phyloP scores from a whole-genome alignment of 768 basidiomycete genomes.

The Mycena chlorophos region DNA sequence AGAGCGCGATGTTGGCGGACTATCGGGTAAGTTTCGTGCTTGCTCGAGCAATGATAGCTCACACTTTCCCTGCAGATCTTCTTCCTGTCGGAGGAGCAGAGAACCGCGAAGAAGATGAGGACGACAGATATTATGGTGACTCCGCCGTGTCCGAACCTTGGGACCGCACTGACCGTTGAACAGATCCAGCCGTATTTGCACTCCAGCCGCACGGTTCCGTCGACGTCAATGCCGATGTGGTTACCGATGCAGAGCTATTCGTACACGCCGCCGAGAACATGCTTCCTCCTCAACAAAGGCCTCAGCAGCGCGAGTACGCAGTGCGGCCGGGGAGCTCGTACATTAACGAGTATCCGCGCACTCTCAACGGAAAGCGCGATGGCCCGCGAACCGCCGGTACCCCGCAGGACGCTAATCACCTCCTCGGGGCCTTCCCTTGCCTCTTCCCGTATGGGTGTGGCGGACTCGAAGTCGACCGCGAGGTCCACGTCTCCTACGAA shows the following conservation, averaged over 20 bases:
- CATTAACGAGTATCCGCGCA: slow-evolving; percentile 36
- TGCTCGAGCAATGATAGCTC: not conserved
- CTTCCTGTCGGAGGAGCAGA: not conserved
- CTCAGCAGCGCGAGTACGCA: not conserved
- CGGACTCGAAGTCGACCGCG: slow-evolving; percentile 27
- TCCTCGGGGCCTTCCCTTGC: slow-evolving; percentile 31
- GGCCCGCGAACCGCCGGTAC: slow-evolving; percentile 26
- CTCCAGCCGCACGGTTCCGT: slow-evolving; percentile 1
- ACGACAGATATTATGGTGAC: not conserved
- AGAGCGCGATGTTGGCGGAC: not conserved
- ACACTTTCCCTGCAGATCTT: not conserved
- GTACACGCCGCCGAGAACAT: not conserved
- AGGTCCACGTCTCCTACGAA: slow-evolving; percentile 12
- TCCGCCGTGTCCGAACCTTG: not conserved
- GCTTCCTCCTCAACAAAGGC: not conserved
- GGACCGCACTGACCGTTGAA: not conserved
- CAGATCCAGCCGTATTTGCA: not conserved
- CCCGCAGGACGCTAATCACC: slow-evolving; percentile 28
- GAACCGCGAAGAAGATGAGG: not conserved
- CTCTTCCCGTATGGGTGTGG: slow-evolving; percentile 41
- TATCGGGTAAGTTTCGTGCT: not conserved
- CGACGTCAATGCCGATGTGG: not conserved
- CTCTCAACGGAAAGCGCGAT: slow-evolving; percentile 4
- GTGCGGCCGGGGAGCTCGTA: slow-evolving; percentile 24
- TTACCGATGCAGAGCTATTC: not conserved